Percentiles rank a stretch among this genome's conserved stretches.
Conservation (phyloP, 192 early-diverging fungal genomes). For the Obelidium mucronatum region DNA sequence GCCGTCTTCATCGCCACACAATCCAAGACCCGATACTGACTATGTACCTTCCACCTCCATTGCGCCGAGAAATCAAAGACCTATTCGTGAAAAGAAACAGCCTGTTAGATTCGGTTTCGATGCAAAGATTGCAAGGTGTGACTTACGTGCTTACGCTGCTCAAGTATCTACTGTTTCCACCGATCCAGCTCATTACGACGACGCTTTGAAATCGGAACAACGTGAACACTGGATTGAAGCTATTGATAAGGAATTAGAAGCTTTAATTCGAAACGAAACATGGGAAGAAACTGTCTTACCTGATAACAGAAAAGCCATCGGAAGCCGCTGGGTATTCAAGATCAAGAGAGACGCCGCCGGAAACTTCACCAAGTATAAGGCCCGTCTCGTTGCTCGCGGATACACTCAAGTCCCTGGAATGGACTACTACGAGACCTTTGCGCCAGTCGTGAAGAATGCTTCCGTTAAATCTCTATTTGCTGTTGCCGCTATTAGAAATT, state of each 20-base stretch:
- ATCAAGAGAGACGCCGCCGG: too few species aligned
- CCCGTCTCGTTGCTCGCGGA: slow-evolving; percentile 39
- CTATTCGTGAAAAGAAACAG: not conserved
- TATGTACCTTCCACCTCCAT: not conserved
- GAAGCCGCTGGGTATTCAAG: slow-evolving; percentile 39
- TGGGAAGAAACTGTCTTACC: slow-evolving; percentile 1
- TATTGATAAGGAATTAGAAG: not conserved
- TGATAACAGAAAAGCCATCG: slow-evolving; percentile 18
- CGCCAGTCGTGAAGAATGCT: slow-evolving; percentile 40
- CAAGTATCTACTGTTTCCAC: not conserved
- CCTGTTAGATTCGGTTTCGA: not conserved
- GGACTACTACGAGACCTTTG: too few species aligned
- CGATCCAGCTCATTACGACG: not conserved
- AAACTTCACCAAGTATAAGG: slow-evolving; percentile 40
- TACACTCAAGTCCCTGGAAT: slow-evolving; percentile 51
- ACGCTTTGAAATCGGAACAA: not conserved
- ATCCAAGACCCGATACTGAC: not conserved
- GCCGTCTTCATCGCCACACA: not conserved
- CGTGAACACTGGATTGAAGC: not conserved
- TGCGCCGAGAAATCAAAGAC: not conserved
- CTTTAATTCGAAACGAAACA: slow-evolving; percentile 18
- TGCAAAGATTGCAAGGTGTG: not conserved
- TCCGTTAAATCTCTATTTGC: slow-evolving; percentile 30
- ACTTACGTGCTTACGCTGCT: too few species aligned
- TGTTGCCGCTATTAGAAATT: slow-evolving; percentile 4